Base-by-base conservation (phyloP, 345 rosid species). In the Ceriops tagal region DNA sequence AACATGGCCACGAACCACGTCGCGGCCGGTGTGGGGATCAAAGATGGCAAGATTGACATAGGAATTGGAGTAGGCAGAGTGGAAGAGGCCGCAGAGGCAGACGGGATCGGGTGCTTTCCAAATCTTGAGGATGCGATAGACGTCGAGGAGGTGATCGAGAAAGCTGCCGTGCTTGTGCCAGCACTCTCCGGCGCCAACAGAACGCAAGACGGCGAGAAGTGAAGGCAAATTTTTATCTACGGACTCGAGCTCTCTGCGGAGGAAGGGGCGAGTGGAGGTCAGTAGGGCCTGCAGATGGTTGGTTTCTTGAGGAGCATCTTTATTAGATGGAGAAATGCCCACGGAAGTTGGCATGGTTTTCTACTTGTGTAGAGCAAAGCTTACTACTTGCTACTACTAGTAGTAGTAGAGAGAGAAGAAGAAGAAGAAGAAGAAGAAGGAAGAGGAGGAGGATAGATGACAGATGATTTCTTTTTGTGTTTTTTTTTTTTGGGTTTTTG, bases 101-200 rank as follows among this genome's bases (percentile, higher is more conserved):
- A 92, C 90, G 51, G 83, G 71, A 5, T 87, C 96, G 0, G 92
- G 92, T 34, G 89, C 93, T 53, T 76, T 83, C 99, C 99, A 95
- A 1, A 89, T 71, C 75, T 84, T 87, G 55, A 92, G 96, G 53
- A 95, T 81, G 13, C 92, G 89, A 77, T 95, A 88, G 39, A 92
- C 83, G 67, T 95, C 96, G 16, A 92, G 61, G 16, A 95, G 80
- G 78, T 95, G 99, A 7, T 95, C 86, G 1, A 95, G 80, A 78
- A 95, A 95, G 83, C 88, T 92, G 24, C 97, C 97, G 72, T 92
- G 97, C 76, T 95, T 95, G 83, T 95, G 97, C 97, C 97, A 95
- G 81, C 99, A 95, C 88, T 95, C 99, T 6, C 97, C 99, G 3
- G 97, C 99, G 9, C 99, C 97, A 8, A 86, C 96, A 35, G 96